These are phyloP conservation scores for Monascus purpureus DNA, from an alignment of 495 filamentous ascomycete genomes.

Conservation along the genomic window DNA sequence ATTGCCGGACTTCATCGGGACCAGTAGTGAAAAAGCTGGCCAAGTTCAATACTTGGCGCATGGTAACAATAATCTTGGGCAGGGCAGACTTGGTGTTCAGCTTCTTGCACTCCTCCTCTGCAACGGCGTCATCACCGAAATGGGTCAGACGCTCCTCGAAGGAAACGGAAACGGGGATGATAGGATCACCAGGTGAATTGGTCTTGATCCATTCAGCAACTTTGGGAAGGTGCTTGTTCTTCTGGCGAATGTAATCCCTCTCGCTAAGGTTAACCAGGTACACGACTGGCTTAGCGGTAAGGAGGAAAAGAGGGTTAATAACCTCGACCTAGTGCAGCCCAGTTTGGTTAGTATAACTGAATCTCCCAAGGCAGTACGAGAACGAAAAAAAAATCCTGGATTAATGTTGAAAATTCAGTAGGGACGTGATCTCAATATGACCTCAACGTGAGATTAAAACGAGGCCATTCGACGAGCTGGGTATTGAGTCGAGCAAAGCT, in stretches of 20 bases:
- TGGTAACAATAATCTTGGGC: slow-evolving; percentile 86
- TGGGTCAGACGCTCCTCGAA: slow-evolving; percentile 86
- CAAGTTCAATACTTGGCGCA: slow-evolving; percentile 83
- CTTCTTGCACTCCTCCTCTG: slow-evolving; percentile 77
- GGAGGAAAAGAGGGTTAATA: slow-evolving; percentile 91
- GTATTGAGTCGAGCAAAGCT: slow-evolving; percentile 88
- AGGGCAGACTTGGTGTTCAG: slow-evolving; percentile 76
- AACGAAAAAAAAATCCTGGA: slow-evolving; percentile 2
- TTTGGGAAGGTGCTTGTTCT: slow-evolving; percentile 96
- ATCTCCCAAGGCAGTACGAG: slow-evolving; percentile 3
- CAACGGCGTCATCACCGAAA: slow-evolving; percentile 63
- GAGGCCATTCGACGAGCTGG: slow-evolving; percentile 95
- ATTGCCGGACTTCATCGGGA: slow-evolving; percentile 93
- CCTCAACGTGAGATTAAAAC: slow-evolving; percentile 54
- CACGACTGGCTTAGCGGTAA: slow-evolving; percentile 94
- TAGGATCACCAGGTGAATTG: slow-evolving; percentile 71
- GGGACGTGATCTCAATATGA: slow-evolving; percentile 68
- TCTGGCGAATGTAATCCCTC: slow-evolving; percentile 94
- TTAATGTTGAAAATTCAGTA: slow-evolving; percentile 29
- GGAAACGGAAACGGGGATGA: slow-evolving; percentile 81
- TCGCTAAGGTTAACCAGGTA: slow-evolving; percentile 96
- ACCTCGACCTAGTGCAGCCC: slow-evolving; percentile 61
- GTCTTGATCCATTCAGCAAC: slow-evolving; percentile 90
- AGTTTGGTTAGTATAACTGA: slow-evolving; percentile 11
- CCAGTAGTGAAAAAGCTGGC: slow-evolving; percentile 96